A percentile compares a stretch with the other conserved stretches of the same genome.
Conservation (phyloP, 805 yeast genomes). For the Sungouiozyma intestinalis region DNA sequence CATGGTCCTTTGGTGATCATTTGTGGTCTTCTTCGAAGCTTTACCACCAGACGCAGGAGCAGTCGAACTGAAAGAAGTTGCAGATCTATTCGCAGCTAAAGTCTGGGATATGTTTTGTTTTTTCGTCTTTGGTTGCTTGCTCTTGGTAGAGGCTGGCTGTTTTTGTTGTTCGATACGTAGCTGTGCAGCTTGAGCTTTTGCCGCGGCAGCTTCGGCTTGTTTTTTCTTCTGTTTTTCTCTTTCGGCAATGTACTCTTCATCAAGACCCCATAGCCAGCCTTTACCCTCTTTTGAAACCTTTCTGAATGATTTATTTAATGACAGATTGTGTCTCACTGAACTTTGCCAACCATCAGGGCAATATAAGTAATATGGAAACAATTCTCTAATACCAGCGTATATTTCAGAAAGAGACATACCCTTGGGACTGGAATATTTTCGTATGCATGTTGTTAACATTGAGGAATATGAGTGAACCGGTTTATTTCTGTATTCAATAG, state of each 20-base stretch:
- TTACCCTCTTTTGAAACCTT: conserved; percentile 80
- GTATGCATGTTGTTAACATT: conserved; percentile 68
- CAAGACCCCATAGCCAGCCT: conserved; percentile 92
- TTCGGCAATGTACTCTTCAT: conserved; percentile 74
- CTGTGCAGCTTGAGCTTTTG: conserved; percentile 47
- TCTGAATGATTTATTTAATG: conserved; percentile 74
- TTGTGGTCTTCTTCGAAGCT: conserved; percentile 19
- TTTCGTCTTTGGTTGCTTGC: conserved; percentile 11
- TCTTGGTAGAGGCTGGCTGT: conserved; percentile 18
- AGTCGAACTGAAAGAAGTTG: background rate
- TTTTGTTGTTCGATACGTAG: conserved; percentile 43
- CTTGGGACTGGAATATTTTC: conserved; percentile 50
- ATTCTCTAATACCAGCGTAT: conserved; percentile 73
- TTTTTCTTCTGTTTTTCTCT: conserved; percentile 65
- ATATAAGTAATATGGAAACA: conserved; percentile 84
- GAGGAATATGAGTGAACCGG: conserved; percentile 77
- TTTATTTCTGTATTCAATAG: conserved; percentile 73
- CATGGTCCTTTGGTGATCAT: conserved; percentile 46
- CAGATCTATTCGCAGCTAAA: conserved; percentile 25
- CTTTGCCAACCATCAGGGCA: conserved; percentile 98
- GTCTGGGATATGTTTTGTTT: conserved; percentile 30
- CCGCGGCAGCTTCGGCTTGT: conserved; percentile 54
- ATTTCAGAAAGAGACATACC: conserved; percentile 82
- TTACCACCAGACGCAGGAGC: background rate
- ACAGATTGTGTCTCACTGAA: conserved; percentile 80